These are phyloP conservation scores for Trapa incisa DNA, from an alignment of 345 rosid species.

Conservation along the genomic window DNA sequence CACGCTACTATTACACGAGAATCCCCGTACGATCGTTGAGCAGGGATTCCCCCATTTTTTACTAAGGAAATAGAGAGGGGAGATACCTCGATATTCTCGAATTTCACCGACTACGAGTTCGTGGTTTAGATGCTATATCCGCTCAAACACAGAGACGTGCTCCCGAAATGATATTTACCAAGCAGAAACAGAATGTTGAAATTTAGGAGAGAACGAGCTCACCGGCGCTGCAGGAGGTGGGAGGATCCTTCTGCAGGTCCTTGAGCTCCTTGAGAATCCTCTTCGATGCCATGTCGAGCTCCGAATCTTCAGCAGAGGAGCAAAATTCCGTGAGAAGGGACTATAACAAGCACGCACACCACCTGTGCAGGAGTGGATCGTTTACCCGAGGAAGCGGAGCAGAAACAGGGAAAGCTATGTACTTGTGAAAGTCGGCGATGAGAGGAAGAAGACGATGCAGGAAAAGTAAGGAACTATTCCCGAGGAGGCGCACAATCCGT, in stretches of 20 bases:
- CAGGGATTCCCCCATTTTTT: no score
- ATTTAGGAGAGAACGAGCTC: not conserved
- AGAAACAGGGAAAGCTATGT: not conserved
- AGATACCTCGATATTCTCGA: no score
- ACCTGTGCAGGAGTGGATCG: not conserved
- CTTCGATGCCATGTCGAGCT: conserved; percentile 53
- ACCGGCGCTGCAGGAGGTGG: conserved; percentile 80
- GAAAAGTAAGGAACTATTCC: not conserved
- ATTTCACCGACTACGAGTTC: no score
- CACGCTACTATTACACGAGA: no score
- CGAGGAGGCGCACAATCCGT: not conserved
- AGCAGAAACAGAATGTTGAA: not conserved
- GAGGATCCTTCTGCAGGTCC: conserved; percentile 78
- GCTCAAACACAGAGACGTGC: not conserved
- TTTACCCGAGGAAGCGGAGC: not conserved
- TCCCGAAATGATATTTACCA: not conserved
- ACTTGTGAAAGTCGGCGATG: not conserved
- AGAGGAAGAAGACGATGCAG: not conserved
- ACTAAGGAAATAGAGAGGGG: not conserved
- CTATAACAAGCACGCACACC: not conserved
- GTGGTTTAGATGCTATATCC: no score
- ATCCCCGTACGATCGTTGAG: no score
- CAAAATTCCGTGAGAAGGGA: not conserved
- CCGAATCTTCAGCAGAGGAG: not conserved
- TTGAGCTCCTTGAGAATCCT: conserved; percentile 82